Base-by-base conservation (phyloP, 129 eudicot genomes). In the Ambrosia trifida region DNA sequence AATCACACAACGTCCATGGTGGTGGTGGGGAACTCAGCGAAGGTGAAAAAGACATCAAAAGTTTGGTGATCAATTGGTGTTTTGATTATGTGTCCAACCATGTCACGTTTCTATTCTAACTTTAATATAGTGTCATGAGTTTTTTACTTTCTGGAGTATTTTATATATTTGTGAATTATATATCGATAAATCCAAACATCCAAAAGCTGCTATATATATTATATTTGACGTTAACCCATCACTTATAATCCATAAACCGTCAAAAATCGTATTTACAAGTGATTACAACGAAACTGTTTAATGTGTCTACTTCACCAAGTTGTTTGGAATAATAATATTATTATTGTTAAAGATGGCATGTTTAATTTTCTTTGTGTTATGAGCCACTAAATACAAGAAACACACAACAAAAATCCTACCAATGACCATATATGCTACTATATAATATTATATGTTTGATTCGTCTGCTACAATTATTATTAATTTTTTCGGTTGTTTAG, bases 11-110 rank as follows among this genome's bases (percentile, higher is more conserved):
- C 64, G 66, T 54, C 56, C 20, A 65, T 74, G 72, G 65, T 74
- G 35, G 79, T 64, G 72, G 72, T 66, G 64, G 64, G 64, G 78
- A 74, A 74, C 78, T 74, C 17, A 28, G 35, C 51, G 79, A 74
- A 53, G 66, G 66, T 75, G 79, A 75, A 52, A 75, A 64, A 24
- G 79, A 75, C 66, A 65, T 9, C 33, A 24, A 1, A 28, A 41
- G 72, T 30, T 65, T 65, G 72, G 72, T 64, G 64, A 74, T 64
- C 66, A 74, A 74, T 64, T 38, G 63, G 61, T 62, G 54, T 64
- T 74, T 12, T 50, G 17, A 49, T 63, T 49, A 36, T 64, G 46
- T 50, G 72, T 64, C 36, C 38, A 57, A 28, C 64, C 64, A 57
- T 12, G 28, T 11, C 64, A 11, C 38, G 64, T 57, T 57, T 57